These are phyloP conservation scores for Candida buenavistaensis DNA, from an alignment of 1,139 yeast species.

Conservation along the genomic window DNA sequence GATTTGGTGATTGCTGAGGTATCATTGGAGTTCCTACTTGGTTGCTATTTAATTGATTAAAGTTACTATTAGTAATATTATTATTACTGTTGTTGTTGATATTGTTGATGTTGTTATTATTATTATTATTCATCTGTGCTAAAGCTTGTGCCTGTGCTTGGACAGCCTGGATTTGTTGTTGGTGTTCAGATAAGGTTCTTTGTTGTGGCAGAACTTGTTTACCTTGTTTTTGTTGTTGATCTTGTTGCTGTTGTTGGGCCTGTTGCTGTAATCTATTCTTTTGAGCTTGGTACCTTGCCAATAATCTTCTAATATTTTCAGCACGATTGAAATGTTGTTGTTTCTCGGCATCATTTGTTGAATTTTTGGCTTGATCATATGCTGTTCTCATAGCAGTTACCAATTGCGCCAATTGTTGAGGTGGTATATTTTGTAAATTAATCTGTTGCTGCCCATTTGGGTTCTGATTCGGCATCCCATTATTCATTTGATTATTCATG, in stretches of 20 bases:
- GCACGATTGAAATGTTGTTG: conserved; percentile 68
- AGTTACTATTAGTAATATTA: conserved; percentile 1
- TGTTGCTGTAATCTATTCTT: conserved; percentile 24
- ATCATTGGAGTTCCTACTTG: conserved; percentile 12
- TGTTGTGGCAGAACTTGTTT: conserved; percentile 12
- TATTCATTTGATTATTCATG: conserved; percentile 10
- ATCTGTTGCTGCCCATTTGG: conserved; percentile 8
- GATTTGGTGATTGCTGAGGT: conserved; percentile 11
- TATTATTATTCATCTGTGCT: conserved; percentile 10
- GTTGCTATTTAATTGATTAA: conserved; percentile 1
- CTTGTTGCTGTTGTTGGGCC: conserved; percentile 15
- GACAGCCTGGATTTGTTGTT: conserved; percentile 12
- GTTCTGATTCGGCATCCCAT: conserved; percentile 11
- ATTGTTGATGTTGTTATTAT: too few relatives aligned
- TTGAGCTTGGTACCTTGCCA: conserved; percentile 43
- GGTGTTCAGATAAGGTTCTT: conserved; percentile 7
- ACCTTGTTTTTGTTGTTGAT: conserved; percentile 9
- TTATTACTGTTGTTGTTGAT: too few relatives aligned
- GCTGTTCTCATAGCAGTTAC: conserved; percentile 60
- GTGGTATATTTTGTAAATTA: conserved; percentile 35
- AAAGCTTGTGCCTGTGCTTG: conserved; percentile 14
- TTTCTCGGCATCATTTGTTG: conserved; percentile 61
- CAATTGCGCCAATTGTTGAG: conserved; percentile 61
- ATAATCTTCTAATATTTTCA: conserved; percentile 57
- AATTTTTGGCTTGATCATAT: conserved; percentile 59